Percentiles rank a stretch among this genome's conserved stretches.
These are phyloP conservation scores for Phytomonas sp. DNA, from an alignment of 208 protist species.

Conservation along the genomic window DNA sequence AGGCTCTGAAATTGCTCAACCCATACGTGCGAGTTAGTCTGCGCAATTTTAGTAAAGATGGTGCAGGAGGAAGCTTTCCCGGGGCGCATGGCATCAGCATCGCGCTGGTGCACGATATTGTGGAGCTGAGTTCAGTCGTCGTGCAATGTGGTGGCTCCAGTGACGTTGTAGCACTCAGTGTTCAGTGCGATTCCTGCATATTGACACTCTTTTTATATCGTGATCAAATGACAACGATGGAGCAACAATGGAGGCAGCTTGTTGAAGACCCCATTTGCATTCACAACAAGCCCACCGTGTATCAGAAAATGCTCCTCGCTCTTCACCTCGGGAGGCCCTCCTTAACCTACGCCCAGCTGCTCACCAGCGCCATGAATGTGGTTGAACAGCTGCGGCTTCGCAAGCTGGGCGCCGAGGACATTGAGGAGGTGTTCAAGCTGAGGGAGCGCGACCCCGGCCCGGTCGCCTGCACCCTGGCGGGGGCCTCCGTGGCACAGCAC, in stretches of 20 bases:
- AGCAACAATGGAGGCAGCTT: constrained; percentile 24
- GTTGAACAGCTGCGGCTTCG: constrained; percentile 24
- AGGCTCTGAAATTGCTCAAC: constrained; percentile 31
- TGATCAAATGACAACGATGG: constrained; percentile 7
- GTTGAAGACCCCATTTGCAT: constrained; percentile 19
- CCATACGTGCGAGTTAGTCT: constrained; percentile 23
- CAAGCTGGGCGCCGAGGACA: constrained; percentile 18
- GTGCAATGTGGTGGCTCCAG: background rate
- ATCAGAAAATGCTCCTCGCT: constrained; percentile 24
- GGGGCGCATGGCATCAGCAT: constrained; percentile 10
- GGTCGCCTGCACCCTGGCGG: constrained; percentile 25
- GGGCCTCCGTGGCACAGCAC: constrained; percentile 37
- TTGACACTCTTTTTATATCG: constrained; percentile 30
- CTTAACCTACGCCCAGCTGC: constrained; percentile 8
- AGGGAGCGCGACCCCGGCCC: background rate
- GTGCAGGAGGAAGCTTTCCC: background rate
- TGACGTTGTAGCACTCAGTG: constrained; percentile 16
- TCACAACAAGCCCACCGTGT: constrained; percentile 18
- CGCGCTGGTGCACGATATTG: constrained; percentile 12
- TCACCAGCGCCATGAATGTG: constrained; percentile 11
- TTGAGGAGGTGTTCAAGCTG: constrained; percentile 12
- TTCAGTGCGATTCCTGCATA: constrained; percentile 9
- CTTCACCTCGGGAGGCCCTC: constrained; percentile 17
- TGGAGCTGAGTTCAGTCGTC: constrained; percentile 7
- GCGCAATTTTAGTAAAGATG: constrained; percentile 4